These are phyloP conservation scores for Coleophoma eucalyptorum DNA, from an alignment of 2,329 filamentous ascomycete genomes.

Conservation along the genomic window DNA sequence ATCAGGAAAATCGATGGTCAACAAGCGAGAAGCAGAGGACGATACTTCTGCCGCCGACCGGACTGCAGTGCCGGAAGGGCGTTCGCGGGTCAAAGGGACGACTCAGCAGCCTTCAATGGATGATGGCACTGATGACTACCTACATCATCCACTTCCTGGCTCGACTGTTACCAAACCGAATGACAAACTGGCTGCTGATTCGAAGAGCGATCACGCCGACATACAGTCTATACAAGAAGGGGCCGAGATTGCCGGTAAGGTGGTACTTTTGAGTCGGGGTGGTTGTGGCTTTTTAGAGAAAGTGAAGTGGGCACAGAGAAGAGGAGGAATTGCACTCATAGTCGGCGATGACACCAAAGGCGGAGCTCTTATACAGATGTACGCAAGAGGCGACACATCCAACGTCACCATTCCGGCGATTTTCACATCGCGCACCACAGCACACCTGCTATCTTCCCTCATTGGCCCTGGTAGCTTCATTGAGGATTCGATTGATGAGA, in stretches of 20 bases:
- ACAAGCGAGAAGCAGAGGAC: conserved; percentile 31
- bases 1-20: conserved; percentile 36
- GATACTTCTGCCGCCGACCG: conserved; percentile 16
- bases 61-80: conserved; percentile 16
- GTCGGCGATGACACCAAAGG: conserved; percentile 92
- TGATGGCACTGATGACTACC: conserved; percentile 83
- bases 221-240: conserved; percentile 89
- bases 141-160: conserved; percentile 51
- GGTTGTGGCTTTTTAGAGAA: conserved; percentile 97
- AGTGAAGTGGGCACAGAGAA: conserved; percentile 91
- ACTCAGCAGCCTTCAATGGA: conserved; percentile 35
- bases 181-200: conserved; percentile 15
- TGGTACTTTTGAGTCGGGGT: conserved; percentile 86
- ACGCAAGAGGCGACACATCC: conserved; percentile 92
- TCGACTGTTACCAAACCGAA: conserved; percentile 33
- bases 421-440: conserved; percentile 93
- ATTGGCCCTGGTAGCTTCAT: conserved; percentile 67
- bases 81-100: conserved; percentile 9
- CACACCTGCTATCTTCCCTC: conserved; percentile 85
- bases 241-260: conserved; percentile 89
- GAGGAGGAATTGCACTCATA: conserved; percentile 85
- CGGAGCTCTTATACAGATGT: conserved; percentile 92
- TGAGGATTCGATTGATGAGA: conserved; percentile 56
- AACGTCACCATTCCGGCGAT: conserved; percentile 92
- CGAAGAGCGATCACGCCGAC: conserved; percentile 61